These are phyloP conservation scores for Citrus trifoliata DNA, from an alignment of 345 rosid genomes.

Conservation along the genomic window DNA sequence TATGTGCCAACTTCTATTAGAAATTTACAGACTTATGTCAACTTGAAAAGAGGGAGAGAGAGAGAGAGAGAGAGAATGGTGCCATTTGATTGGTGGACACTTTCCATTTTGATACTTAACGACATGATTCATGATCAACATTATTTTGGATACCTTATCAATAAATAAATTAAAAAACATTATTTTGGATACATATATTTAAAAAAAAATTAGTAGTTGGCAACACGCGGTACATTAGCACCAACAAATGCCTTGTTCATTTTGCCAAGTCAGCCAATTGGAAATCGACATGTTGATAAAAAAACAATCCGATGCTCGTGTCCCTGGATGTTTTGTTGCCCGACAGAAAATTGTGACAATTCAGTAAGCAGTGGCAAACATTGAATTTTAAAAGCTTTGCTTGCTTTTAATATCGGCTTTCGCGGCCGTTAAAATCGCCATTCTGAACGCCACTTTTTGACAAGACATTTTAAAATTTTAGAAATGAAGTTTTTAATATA, in stretches of 20 bases:
- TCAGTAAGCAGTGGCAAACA: constrained; percentile 15
- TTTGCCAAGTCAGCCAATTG: neutral
- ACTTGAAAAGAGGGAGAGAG: too few relatives aligned
- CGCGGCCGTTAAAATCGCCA: constrained; percentile 10
- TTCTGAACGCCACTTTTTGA: neutral
- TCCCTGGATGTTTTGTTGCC: neutral
- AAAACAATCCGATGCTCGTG: neutral
- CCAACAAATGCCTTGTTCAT: neutral
- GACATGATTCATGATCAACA: neutral
- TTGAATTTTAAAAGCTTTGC: constrained; percentile 3
- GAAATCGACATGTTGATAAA: neutral
- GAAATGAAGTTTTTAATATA: too few relatives aligned
- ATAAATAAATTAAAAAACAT: too few relatives aligned
- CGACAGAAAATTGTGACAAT: neutral
- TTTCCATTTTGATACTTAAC: too few relatives aligned
- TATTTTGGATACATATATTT: neutral
- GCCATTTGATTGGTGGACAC: too few relatives aligned
- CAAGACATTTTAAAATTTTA: neutral
- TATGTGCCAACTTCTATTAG: too few relatives aligned
- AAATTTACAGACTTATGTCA: too few relatives aligned
- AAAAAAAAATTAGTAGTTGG: neutral
- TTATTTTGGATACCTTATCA: too few relatives aligned
- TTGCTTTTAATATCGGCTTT: constrained; percentile 17
- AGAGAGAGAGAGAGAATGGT: too few relatives aligned
- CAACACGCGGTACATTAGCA: neutral